Conservation (phyloP, 1,284 basidiomycete genomes). For the Agroathelia rolfsii region DNA sequence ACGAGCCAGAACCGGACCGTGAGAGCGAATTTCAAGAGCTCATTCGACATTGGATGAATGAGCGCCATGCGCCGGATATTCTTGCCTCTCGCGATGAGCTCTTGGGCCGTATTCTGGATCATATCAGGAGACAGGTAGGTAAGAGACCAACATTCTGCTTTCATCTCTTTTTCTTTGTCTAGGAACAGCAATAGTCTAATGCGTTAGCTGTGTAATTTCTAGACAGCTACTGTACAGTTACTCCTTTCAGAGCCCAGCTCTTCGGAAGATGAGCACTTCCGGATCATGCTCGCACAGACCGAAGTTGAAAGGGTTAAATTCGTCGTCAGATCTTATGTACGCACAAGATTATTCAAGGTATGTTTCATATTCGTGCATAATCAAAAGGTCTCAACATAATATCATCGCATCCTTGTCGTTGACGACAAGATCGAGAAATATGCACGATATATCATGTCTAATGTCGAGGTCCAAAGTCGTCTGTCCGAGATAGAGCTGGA, state of each 20-base stretch:
- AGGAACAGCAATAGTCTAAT: too few relatives aligned
- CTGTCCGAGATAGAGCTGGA: slow-evolving; percentile 73
- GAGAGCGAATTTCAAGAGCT: slow-evolving; percentile 51
- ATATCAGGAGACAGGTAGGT: slow-evolving; percentile 78
- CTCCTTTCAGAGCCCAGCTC: slow-evolving; percentile 70
- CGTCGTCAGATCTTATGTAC: slow-evolving; percentile 76
- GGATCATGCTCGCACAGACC: slow-evolving; percentile 84
- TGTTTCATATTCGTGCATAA: too few relatives aligned
- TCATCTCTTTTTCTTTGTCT: slow-evolving; percentile 14
- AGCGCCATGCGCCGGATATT: slow-evolving; percentile 75
- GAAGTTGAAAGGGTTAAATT: slow-evolving; percentile 91
- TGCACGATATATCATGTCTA: slow-evolving; percentile 64
- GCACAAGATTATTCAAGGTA: slow-evolving; percentile 82
- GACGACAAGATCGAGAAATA: slow-evolving; percentile 74
- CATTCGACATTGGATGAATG: slow-evolving; percentile 77
- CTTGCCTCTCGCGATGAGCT: slow-evolving; percentile 69
- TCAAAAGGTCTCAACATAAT: neutral
- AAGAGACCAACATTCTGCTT: slow-evolving; percentile 11
- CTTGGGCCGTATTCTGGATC: slow-evolving; percentile 65
- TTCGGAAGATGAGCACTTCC: slow-evolving; percentile 84
- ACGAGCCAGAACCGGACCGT: slow-evolving; percentile 17
- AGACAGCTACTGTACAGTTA: slow-evolving; percentile 57
- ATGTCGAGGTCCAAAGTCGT: slow-evolving; percentile 57
- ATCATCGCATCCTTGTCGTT: neutral
- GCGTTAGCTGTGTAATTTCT: slow-evolving; percentile 2